Conservation (phyloP, 257 asterid genomes). For the Osmanthus fragrans region DNA sequence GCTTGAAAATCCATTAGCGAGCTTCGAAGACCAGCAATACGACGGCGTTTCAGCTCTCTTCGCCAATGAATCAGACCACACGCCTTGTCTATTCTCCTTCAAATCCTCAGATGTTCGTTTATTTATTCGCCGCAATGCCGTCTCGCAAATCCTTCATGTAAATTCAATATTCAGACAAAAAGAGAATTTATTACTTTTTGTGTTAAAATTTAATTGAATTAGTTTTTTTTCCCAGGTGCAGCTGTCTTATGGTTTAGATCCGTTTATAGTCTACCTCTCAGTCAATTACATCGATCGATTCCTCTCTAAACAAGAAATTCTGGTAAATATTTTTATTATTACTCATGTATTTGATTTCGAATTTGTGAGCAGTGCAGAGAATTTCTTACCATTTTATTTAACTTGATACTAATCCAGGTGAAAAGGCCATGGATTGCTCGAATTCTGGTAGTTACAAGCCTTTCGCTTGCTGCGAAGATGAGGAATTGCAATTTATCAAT, state of each 20-base stretch:
- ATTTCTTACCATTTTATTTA: not conserved
- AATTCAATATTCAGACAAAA: slow-evolving; percentile 3
- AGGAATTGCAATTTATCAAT: slow-evolving; percentile 34
- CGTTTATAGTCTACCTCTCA: slow-evolving; percentile 52
- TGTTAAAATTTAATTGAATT: not conserved
- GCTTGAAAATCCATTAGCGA: slow-evolving; percentile 48
- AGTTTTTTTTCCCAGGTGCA: slow-evolving; percentile 36
- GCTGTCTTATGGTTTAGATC: slow-evolving; percentile 37
- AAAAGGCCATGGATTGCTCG: slow-evolving; percentile 52
- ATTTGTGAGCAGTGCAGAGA: not conserved
- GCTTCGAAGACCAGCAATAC: slow-evolving; percentile 28
- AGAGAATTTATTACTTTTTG: not conserved
- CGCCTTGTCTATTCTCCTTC: slow-evolving; percentile 41
- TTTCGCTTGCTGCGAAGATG: slow-evolving; percentile 68
- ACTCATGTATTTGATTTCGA: not conserved
- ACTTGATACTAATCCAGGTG: slow-evolving; percentile 34
- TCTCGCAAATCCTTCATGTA: slow-evolving; percentile 48
- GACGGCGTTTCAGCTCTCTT: slow-evolving; percentile 51
- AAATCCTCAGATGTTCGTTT: slow-evolving; percentile 30
- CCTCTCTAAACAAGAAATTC: slow-evolving; percentile 43
- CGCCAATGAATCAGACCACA: slow-evolving; percentile 53
- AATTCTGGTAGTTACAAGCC: slow-evolving; percentile 51
- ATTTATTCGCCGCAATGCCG: slow-evolving; percentile 46
- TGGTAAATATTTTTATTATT: slow-evolving; percentile 30
- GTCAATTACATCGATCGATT: slow-evolving; percentile 65